Evolutionary conservation across 2,329 filamentous ascomycete genomes (phyloP), one percentile per base, ranked within the genome.

Genomic region (Talaromyces sp.): DNA sequence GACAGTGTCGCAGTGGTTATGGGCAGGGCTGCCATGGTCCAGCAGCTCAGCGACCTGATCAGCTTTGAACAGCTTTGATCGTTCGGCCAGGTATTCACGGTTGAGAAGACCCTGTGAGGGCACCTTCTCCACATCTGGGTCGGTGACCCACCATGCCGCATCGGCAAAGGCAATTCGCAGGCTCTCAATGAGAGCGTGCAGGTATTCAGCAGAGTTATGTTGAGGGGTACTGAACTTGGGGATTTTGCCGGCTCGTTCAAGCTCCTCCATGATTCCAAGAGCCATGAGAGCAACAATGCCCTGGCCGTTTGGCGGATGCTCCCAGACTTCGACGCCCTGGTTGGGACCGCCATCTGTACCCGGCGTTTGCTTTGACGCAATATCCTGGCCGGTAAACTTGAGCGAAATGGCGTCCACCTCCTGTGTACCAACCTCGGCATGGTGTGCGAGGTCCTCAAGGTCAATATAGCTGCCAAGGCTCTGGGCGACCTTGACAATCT

Each of bases 241-340:
- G 54, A 97, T 91, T 64, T 85, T 85, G 35, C 87, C 88, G 14
- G 81, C 77, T 54, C 85, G 84, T 72, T 96, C 90, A 1, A 97
- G 81, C 68, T 92, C 86, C 70, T 97, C 87, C 44, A 99, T 79
- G 60, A 97, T 96, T 1, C 94, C 94, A 0, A 99, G 79, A 0
- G 94, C 90, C 87, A 97, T 96, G 29, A 97, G 78, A 0, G 94
- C 94, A 2, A 97, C 90, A 59, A 97, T 92, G 1, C 94, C 94
- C 74, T 97, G 94, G 0, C 94, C 92, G 65, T 97, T 97, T 8
- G 94, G 94, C 32, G 93, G 92, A 69, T 97, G 93, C 68, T 99
- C 94, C 93, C 93, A 97, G 0, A 99, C 78, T 67, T 96, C 86
- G 37, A 97, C 82, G 9, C 72, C 77, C 65, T 76, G 69, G 56